Evolutionary conservation across 345 rosid genomes (phyloP), one percentile per base, ranked within the genome.

Genomic region (Populus davidiana): DNA sequence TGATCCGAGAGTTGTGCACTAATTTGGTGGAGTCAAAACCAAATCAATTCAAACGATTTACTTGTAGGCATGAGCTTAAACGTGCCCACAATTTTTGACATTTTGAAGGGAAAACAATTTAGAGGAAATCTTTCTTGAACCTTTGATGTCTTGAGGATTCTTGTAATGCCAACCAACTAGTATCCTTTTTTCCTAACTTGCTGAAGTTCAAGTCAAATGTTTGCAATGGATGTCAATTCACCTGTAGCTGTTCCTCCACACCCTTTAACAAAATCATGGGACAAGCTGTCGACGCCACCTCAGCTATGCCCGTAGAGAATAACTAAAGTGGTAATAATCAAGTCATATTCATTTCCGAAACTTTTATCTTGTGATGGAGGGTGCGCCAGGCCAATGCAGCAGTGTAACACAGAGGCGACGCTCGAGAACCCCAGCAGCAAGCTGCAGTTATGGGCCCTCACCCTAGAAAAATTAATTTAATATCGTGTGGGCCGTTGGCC

Each of bases 121-220:
- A 18, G 11, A 52, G 59, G 20, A 52, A 52, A 52, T 52, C 23
- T 52, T 16, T 47, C 23, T 52, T 52, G 2, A 18, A 52, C 20
- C 10, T 6, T 2, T 52, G 23, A 18, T 18, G 59, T 39, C 43
- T 39, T n/a, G n/a, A n/a, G n/a, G n/a, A n/a, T n/a, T n/a, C n/a
- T n/a, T 39, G 43, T 39, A 39, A 39, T 39, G 43, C 8, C 43
- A 39, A 1, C 69, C 85, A 0, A 11, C 27, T 14, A 90, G 89
- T 78, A 86, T 25, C 25, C 25, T 25, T 25, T 25, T 25, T 25
- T 25, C 25, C 25, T 25, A 89, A 62, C 27, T 66, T 76, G 61
- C 86, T 89, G 70, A 23, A 21, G 72, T 91, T 87, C 81, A 87
- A 79, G 84, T 88, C 91, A 78, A 86, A 80, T 27, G 68, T 72